phyloP scores from a whole-genome alignment of 768 basidiomycete species.

The Pleurotus eryngii region DNA sequence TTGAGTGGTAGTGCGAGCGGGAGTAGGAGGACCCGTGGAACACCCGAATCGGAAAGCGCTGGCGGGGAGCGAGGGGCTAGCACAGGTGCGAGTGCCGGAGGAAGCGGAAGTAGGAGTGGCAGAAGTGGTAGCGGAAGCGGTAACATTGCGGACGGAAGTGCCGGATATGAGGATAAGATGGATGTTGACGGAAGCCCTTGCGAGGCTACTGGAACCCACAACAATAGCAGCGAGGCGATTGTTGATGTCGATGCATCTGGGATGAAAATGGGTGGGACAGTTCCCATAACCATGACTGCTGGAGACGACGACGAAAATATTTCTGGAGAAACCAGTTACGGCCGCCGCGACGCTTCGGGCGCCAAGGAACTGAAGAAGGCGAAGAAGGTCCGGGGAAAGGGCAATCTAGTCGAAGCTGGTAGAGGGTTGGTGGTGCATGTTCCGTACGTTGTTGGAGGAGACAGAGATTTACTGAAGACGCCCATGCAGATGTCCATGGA shows the following conservation, averaged over 20 bases:
- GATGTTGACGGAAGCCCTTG: conserved; percentile 6
- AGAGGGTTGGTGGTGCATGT: conserved; percentile 27
- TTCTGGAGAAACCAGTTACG: not conserved
- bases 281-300: not conserved
- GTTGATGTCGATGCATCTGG: not conserved
- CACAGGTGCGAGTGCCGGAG: not conserved
- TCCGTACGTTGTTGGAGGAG: conserved; percentile 15
- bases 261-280: not conserved
- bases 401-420: conserved; percentile 11
- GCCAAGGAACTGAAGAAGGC: not conserved
- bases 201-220: not conserved
- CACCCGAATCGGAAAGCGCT: not conserved
- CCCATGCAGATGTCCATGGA: conserved; percentile 19
- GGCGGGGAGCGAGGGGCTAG: not conserved
- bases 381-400: conserved; percentile 29
- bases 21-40: conserved; percentile 1
- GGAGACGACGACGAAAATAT: not conserved
- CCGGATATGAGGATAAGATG: conserved; percentile 11
- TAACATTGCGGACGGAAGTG: conserved; percentile 10
- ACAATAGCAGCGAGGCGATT: not conserved
- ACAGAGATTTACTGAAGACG: conserved; percentile 8
- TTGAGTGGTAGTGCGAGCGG: conserved; percentile 4
- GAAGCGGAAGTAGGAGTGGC: not conserved
- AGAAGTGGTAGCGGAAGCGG: not conserved
- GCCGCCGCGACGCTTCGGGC: not conserved